phyloP scores from a whole-genome alignment of 2,329 filamentous ascomycete genomes.

The Byssothecium circinans region DNA sequence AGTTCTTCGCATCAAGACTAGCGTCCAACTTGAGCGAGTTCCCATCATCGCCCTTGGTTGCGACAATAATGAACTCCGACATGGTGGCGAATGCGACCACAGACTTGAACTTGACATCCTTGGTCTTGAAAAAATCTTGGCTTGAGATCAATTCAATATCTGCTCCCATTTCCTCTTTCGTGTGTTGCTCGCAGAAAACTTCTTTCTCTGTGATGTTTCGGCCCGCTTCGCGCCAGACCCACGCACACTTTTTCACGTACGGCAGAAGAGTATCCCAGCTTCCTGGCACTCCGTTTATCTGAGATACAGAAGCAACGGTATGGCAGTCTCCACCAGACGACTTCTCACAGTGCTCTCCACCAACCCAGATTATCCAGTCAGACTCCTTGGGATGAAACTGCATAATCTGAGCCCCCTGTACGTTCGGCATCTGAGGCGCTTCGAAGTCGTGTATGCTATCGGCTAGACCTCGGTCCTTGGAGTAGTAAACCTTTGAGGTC shows the following conservation, averaged over 20 bases:
- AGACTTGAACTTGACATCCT: conserved; percentile 65
- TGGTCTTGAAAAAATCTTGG: conserved; percentile 74
- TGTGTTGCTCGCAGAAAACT: conserved; percentile 64
- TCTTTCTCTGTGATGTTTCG: conserved; percentile 62
- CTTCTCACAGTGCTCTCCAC: conserved; percentile 66
- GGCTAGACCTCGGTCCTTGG: conserved; percentile 68
- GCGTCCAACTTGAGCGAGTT: conserved; percentile 74
- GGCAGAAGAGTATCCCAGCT: conserved; percentile 73
- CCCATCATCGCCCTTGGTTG: conserved; percentile 66
- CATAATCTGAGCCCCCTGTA: conserved; percentile 57
- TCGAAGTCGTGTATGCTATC: conserved; percentile 73
- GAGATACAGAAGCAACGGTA: conserved; percentile 72
- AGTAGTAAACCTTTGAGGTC: conserved; percentile 72
- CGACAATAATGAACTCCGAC: conserved; percentile 94
- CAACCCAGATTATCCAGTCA: conserved; percentile 92
- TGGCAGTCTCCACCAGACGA: conserved; percentile 62
- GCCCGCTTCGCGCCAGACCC: conserved; percentile 68
- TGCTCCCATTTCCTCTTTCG: conserved; percentile 64
- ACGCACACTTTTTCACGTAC: conserved; percentile 81
- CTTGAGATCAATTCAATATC: conserved; percentile 73
- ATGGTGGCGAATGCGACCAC: conserved; percentile 89
- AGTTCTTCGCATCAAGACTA: conserved; percentile 81
- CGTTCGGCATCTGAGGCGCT: conserved; percentile 64
- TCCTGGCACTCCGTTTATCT: conserved; percentile 68
- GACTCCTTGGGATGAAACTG: conserved; percentile 78